phyloP scores from a whole-genome alignment of 2,329 filamentous ascomycete genomes.

The Neoarthrinium moseri region DNA sequence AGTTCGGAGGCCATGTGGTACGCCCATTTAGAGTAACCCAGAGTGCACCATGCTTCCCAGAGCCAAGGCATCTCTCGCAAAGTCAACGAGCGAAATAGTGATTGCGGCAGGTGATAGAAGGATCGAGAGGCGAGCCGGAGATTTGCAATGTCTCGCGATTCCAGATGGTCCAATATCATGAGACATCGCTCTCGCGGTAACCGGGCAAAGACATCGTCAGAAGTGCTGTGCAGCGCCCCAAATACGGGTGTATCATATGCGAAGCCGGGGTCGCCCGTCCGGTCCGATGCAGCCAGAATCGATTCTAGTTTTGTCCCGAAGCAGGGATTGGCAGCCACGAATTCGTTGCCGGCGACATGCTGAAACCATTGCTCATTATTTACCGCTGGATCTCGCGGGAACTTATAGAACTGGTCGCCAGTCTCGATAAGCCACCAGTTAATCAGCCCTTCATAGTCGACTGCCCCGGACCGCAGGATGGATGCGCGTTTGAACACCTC shows the following conservation, averaged over 20 bases:
- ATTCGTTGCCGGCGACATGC: not conserved
- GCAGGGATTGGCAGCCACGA: slow-evolving; percentile 2
- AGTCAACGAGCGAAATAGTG: not conserved
- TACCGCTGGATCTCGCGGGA: slow-evolving; percentile 2
- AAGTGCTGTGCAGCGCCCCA: too few species aligned
- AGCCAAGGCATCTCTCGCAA: slow-evolving; percentile 3
- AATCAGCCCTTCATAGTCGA: not conserved
- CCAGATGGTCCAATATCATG: not conserved
- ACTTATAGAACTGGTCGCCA: not conserved
- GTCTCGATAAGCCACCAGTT: not conserved
- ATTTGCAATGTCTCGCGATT: not conserved
- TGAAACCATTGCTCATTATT: not conserved
- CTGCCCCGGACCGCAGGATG: not conserved
- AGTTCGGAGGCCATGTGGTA: not conserved
- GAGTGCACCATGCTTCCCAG: slow-evolving; percentile 2
- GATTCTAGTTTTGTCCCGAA: not conserved
- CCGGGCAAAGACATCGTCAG: not conserved
- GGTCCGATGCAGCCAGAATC: not conserved
- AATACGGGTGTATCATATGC: not conserved
- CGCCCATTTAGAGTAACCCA: not conserved
- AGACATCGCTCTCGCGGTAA: not conserved
- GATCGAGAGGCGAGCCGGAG: not conserved
- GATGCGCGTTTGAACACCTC: slow-evolving; percentile 6
- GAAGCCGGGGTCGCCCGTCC: not conserved
- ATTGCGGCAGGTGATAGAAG: not conserved